Evolutionary conservation across 352 stramenopile species (phyloP).

Genomic region (Saprolegnia diclina): DNA sequence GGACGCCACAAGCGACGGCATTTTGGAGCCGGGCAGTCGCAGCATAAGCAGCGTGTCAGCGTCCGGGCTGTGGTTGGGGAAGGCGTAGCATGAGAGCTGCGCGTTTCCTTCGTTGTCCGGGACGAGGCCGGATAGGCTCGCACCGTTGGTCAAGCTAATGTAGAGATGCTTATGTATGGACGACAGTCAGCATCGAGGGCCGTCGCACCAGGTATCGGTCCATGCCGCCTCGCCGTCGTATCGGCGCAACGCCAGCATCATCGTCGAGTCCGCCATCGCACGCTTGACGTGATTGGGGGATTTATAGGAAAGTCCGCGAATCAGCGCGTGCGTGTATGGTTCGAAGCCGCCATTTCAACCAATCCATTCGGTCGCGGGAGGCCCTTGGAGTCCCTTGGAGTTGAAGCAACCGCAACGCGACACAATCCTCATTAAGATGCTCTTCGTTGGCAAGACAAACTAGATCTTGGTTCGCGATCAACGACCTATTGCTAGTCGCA

Average conservation of each 20-base stretch:
- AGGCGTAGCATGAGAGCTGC: not conserved
- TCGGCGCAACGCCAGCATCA: slow-evolving; percentile 9
- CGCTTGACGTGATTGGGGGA: not conserved
- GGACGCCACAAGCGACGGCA: slow-evolving; percentile 2
- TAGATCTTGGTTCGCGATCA: too few relatives aligned
- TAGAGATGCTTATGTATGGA: not conserved
- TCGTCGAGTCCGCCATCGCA: not conserved
- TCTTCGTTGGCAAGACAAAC: too few relatives aligned
- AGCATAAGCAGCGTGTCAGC: slow-evolving; percentile 1
- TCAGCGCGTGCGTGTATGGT: too few relatives aligned
- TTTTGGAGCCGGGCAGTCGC: not conserved
- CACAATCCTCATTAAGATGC: too few relatives aligned
- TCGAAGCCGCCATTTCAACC: too few relatives aligned
- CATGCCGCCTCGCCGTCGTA: not conserved
- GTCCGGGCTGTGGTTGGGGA: not conserved
- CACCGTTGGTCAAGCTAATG: not conserved
- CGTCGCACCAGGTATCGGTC: not conserved
- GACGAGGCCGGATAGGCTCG: not conserved
- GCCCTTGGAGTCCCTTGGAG: too few relatives aligned
- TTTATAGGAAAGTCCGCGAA: not conserved
- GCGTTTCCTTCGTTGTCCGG: not conserved
- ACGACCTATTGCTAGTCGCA: not conserved
- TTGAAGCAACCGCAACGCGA: too few relatives aligned
- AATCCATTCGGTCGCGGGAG: too few relatives aligned
- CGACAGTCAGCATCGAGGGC: too few relatives aligned